Evolutionary conservation across 495 filamentous ascomycete genomes (phyloP).

Genomic region (Parachaetomium inaequale): DNA sequence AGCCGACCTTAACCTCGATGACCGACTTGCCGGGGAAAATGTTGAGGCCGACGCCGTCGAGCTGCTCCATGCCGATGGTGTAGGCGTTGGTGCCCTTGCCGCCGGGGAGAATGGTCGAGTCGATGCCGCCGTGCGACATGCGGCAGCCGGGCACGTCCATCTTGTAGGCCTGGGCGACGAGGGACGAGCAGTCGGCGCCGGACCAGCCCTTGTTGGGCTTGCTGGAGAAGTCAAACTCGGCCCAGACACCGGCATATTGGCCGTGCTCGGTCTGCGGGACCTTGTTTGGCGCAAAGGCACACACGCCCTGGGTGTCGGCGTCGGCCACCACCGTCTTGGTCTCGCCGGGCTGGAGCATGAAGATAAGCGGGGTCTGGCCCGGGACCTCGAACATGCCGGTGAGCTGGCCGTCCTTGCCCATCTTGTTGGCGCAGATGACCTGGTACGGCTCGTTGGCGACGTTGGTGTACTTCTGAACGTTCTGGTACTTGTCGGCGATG

Average conservation of each 20-base stretch:
- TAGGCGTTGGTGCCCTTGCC: constrained; percentile 37
- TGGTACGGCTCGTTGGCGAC: constrained; percentile 23
- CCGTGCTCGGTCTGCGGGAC: constrained; percentile 27
- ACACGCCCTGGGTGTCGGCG: constrained; percentile 36
- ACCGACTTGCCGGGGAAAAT: constrained; percentile 16
- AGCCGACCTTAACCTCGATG: constrained; percentile 30
- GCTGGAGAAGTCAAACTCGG: constrained; percentile 38
- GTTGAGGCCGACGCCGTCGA: constrained; percentile 39
- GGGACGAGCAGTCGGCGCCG: constrained; percentile 38
- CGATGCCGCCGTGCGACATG: constrained; percentile 29
- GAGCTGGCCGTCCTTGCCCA: constrained; percentile 30
- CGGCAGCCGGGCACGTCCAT: constrained; percentile 36
- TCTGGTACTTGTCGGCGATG: constrained; percentile 33
- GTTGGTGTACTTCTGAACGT: constrained; percentile 39
- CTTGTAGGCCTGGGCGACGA: constrained; percentile 32
- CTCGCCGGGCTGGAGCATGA: constrained; percentile 35
- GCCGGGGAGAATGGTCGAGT: constrained; percentile 36
- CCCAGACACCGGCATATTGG: constrained; percentile 35
- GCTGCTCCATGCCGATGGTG: constrained; percentile 35
- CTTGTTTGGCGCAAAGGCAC: constrained; percentile 27
- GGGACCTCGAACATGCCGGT: constrained; percentile 34
- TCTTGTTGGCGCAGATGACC: constrained; percentile 40
- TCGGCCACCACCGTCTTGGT: constrained; percentile 35
- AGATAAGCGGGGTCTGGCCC: constrained; percentile 26
- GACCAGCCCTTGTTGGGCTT: constrained; percentile 37